A percentile compares a stretch with the other conserved stretches of the same genome.
Evolutionary conservation across 331 rosid species (phyloP).

Genomic region (Quercus tomentella): DNA sequence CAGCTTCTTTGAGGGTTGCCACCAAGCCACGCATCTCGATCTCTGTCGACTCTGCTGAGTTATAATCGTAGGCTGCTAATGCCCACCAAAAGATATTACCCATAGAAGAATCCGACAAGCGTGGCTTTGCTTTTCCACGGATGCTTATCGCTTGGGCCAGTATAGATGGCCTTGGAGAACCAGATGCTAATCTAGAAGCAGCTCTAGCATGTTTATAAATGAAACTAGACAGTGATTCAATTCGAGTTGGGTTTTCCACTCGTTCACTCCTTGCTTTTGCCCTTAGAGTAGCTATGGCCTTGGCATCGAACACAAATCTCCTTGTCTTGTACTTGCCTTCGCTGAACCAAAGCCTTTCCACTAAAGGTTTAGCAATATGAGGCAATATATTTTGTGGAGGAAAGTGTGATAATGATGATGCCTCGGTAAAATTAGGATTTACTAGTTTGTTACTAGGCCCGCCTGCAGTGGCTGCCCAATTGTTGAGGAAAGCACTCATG

Average conservation of each 20-base stretch:
- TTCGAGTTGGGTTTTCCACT: constrained; percentile 15
- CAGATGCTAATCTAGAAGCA: constrained; percentile 5
- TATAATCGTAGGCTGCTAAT: not conserved
- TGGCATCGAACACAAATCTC: constrained; percentile 19
- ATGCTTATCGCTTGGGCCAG: constrained; percentile 30
- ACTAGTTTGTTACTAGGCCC: not conserved
- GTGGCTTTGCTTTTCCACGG: constrained; percentile 12
- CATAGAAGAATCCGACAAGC: not conserved
- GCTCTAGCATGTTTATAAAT: constrained; percentile 35
- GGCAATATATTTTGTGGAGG: constrained; percentile 8
- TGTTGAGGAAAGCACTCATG: constrained; percentile 1
- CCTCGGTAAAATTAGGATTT: not conserved
- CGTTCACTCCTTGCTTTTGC: not conserved
- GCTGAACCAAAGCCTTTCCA: constrained; percentile 12
- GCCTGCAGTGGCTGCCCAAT: constrained; percentile 21
- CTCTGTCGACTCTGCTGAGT: not conserved
- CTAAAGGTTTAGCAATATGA: not conserved
- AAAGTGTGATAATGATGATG: not conserved
- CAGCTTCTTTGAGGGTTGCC: not conserved
- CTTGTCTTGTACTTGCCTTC: constrained; percentile 12
- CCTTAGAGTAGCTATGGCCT: not conserved
- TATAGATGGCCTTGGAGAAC: not conserved
- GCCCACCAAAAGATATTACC: constrained; percentile 27
- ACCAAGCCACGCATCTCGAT: not conserved
- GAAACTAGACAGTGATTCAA: constrained; percentile 35